Evolutionary conservation across 1,284 basidiomycete genomes (phyloP), one percentile per base, ranked within the genome.

Genomic region (Ceratorhiza oryzae-sativae): DNA sequence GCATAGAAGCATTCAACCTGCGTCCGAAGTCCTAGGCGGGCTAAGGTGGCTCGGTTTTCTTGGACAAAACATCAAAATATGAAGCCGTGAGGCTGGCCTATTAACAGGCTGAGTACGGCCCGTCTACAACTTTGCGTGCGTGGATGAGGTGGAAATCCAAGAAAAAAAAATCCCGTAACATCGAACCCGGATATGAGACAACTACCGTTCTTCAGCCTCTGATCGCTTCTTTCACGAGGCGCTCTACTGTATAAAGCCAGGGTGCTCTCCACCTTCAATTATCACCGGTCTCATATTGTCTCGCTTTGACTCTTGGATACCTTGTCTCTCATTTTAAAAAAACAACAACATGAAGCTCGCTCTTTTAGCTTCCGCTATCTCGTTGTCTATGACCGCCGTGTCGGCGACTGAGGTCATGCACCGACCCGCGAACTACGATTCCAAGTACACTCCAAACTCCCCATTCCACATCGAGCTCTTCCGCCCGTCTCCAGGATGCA

Each of bases 381-480:
- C 62, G 39, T 8, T 67, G 5, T 67, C 20, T 27, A 36, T 36
- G 23, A 39, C 32, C 13, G 34, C 34, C 32, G 62, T 27, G 34
- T 53, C 62, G 30, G 62, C 62, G 18, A 41, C 48, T 20, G 18
- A 55, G 34, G 32, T 55, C 25, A 67, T 67, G 62, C n/a, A 53
- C n/a, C 62, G 62, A 27, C 62, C 62, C 8, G 62, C n/a, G 23
- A 53, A 53, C 36, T 67, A 27, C 27, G 27, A 63, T 18, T 36
- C 61, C 12, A 51, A 67, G 45, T 27, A 51, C 13, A 32, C 30
- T 3, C 23, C 62, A 49, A 53, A 55, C 48, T 51, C 48, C 3
- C 9, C 9, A 1, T 53, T 51, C 9, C 49, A 53, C 55, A 9
- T 53, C 8, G 2, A 46, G n/a, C 30, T 13, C 15, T 15, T 25